Evolutionary conservation across 1,284 basidiomycete species (phyloP).

Genomic region (Anthracocystis panici-leucophaei): DNA sequence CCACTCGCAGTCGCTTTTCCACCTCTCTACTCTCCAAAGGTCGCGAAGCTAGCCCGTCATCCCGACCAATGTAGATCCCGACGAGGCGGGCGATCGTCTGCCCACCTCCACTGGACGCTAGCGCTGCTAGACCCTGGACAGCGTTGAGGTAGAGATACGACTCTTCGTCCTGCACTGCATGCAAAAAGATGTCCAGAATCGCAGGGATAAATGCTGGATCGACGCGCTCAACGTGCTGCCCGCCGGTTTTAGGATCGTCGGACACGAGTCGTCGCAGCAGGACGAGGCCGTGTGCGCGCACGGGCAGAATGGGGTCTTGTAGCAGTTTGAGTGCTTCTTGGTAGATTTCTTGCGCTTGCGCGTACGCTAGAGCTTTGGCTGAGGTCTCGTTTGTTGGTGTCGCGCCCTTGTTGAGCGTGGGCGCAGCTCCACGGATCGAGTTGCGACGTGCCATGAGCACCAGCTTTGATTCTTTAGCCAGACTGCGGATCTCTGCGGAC

Average conservation of each 20-base stretch:
- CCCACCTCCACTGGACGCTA: conserved; percentile 47
- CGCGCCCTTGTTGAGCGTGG: background rate
- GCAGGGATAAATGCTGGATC: conserved; percentile 76
- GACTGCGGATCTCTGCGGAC: conserved; percentile 71
- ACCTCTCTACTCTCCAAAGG: conserved; percentile 74
- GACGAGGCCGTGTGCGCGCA: conserved; percentile 85
- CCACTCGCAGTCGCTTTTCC: conserved; percentile 83
- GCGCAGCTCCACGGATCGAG: conserved; percentile 14
- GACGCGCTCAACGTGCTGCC: conserved; percentile 26
- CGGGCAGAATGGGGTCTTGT: conserved; percentile 92
- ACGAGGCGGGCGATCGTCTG: conserved; percentile 51
- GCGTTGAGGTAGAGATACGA: conserved; percentile 95
- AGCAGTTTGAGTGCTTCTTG: conserved; percentile 87
- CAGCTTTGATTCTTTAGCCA: conserved; percentile 82
- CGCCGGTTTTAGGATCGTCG: conserved; percentile 28
- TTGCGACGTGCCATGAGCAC: conserved; percentile 80
- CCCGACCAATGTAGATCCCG: conserved; percentile 55
- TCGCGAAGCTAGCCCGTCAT: conserved; percentile 31
- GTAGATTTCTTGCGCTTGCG: conserved; percentile 72
- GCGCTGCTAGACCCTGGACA: conserved; percentile 83
- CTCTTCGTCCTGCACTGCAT: conserved; percentile 89
- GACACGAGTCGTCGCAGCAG: conserved; percentile 62
- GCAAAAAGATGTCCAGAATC: conserved; percentile 87
- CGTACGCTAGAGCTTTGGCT: conserved; percentile 64
- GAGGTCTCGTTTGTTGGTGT: conserved; percentile 34